Conservation (phyloP, 1,139 yeast species). For the Wickerhamomyces sp. region DNA sequence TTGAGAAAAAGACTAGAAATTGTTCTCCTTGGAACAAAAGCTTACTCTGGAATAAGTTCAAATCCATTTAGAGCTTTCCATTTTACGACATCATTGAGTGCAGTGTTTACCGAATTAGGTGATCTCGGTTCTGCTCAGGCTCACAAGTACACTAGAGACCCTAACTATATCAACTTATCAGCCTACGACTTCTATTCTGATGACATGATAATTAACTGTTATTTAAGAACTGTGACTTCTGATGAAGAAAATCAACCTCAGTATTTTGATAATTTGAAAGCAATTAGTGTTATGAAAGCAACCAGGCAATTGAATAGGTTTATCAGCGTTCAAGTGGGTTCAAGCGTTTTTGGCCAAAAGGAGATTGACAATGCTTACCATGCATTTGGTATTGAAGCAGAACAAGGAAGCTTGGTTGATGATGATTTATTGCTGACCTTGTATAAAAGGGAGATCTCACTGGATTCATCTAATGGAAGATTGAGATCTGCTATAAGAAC, state of each 20-base stretch:
- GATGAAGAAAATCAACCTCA: constrained; percentile 54
- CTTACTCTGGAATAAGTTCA: constrained; percentile 22
- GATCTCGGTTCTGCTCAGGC: constrained; percentile 29
- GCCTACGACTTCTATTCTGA: constrained; percentile 57
- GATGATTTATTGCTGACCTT: constrained; percentile 42
- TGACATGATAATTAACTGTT: constrained; percentile 56
- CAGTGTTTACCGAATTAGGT: constrained; percentile 39
- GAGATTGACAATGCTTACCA: constrained; percentile 56
- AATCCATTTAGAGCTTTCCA: constrained; percentile 35
- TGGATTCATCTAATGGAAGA: constrained; percentile 31
- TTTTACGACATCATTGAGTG: constrained; percentile 33
- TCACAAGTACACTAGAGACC: constrained; percentile 24
- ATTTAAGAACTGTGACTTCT: constrained; percentile 45
- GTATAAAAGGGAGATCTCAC: constrained; percentile 38
- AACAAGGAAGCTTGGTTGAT: constrained; percentile 29
- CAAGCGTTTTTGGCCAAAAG: constrained; percentile 59
- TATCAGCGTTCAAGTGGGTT: constrained; percentile 45
- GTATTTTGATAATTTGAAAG: constrained; percentile 65
- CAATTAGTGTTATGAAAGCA: constrained; percentile 41
- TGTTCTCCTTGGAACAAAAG: constrained; percentile 39
- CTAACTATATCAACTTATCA: constrained; percentile 49
- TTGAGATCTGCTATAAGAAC: constrained; percentile 37
- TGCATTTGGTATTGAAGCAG: constrained; percentile 45
- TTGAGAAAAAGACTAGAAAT: constrained; percentile 48
- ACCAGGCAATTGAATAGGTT: constrained; percentile 46